Evolutionary conservation across 1,139 yeast species (phyloP).

Genomic region (Arxiozyma telluris): DNA sequence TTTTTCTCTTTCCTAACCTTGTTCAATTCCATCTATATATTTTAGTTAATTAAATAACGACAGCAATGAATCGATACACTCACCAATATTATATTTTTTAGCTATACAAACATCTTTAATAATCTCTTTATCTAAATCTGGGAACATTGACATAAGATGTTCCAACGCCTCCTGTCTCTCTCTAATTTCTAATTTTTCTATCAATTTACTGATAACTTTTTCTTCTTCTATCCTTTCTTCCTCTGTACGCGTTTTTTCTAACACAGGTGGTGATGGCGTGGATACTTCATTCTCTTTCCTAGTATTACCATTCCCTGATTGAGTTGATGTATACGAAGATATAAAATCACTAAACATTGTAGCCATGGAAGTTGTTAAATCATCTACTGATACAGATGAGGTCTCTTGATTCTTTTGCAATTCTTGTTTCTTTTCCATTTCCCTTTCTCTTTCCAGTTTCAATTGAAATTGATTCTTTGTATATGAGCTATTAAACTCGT

Average conservation of each 20-base stretch:
- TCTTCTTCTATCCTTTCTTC: constrained; percentile 13
- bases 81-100: constrained; percentile 62
- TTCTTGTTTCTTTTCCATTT: neutral
- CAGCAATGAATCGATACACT: constrained; percentile 60
- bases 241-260: constrained; percentile 11
- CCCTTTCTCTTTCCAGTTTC: constrained; percentile 2
- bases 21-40: neutral
- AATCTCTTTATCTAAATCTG: constrained; percentile 57
- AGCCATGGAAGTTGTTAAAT: constrained; percentile 21
- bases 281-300: constrained; percentile 13
- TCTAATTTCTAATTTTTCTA: constrained; percentile 24
- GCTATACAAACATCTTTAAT: constrained; percentile 62
- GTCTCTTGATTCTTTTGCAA: constrained; percentile 9
- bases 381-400: constrained; percentile 25
- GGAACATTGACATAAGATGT: constrained; percentile 63
- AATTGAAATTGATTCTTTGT: constrained; percentile 6
- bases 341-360: constrained; percentile 23
- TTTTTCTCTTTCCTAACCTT: neutral
- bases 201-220: constrained; percentile 24
- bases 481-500: constrained; percentile 45
- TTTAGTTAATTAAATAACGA: constrained; percentile 21
- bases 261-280: constrained; percentile 29
- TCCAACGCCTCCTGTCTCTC: constrained; percentile 38
- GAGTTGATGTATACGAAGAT: constrained; percentile 4
- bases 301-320: constrained; percentile 1